Evolutionary conservation across 1,284 basidiomycete genomes (phyloP), one percentile per base, ranked within the genome.

Genomic region (Ceratobasidium sp.): DNA sequence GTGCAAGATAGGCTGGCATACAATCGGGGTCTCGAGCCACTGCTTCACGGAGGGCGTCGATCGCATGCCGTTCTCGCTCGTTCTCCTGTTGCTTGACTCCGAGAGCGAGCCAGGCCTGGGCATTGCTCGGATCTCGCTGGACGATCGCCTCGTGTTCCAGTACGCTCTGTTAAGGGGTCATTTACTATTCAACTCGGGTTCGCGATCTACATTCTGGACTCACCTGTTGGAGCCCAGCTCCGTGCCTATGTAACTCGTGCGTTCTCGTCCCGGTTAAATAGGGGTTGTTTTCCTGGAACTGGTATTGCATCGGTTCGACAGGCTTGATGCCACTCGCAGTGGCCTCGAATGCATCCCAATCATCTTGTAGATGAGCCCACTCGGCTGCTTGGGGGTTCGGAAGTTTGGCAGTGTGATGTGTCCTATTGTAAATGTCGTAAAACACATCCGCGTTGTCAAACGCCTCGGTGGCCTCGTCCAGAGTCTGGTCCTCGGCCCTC

Each of bases 1-100:
- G 85, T 2, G 96, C 96, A 41, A 99, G 88, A 90, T 95, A 97
- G 0, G 96, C 88, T 0, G 90, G 88, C 5, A 93, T 83, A 77
- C 91, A 87, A 0, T 85, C 80, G 1, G 93, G 89, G 76, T 97
- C 92, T 23, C 98, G 86, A 76, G 92, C 88, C 57, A 95, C 84
- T 1, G 96, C 92, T 73, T 90, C 90, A 48, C 87, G 85, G 28
- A 99, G 85, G 0, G 97, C 97, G 58, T 90, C 86, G 62, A 99
- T 88, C 4, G 97, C 97, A 77, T 94, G 91, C 26, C 88, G 86
- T 81, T 99, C 97, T 26, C 96, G 89, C 80, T 99, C 97, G 80
- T 97, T 98, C 81, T 98, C 97, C 81, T 99, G 97, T 79, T 99
- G 97, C 82, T 95, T 97, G 57, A 99, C 90, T 30, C 97, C 97